A percentile compares a stretch with the other conserved stretches of the same genome.
phyloP scores from a whole-genome alignment of 176 grass and related monocot genomes.

The Oryza rufipogon region DNA sequence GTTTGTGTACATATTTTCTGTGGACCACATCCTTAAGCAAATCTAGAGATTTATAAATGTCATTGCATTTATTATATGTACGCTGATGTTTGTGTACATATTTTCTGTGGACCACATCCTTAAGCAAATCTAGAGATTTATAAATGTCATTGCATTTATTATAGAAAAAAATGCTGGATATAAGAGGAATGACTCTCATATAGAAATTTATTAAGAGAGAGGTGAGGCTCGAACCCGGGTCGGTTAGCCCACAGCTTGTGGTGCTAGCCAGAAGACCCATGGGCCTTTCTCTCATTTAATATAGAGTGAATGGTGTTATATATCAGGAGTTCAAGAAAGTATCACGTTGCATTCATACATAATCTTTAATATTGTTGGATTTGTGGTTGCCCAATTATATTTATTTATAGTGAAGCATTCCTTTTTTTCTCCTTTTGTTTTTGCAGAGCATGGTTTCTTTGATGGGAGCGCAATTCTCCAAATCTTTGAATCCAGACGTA shows the following conservation, averaged over 20 bases:
- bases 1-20: not conserved
- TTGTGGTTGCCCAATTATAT: slow-evolving; percentile 17
- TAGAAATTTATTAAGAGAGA: too few species aligned
- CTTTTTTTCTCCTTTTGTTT: slow-evolving; percentile 14
- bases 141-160: not conserved
- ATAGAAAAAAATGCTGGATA: too few species aligned
- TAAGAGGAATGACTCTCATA: too few species aligned
- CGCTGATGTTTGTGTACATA: not conserved
- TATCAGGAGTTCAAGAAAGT: not conserved
- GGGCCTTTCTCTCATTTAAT: too few species aligned
- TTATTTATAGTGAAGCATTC: not conserved
- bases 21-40: not conserved
- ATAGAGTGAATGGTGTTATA: too few species aligned
- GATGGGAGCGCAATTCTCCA: slow-evolving; percentile 91
- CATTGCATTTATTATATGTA: not conserved
- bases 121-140: not conserved
- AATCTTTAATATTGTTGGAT: not conserved
- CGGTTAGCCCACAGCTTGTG: too few species aligned
- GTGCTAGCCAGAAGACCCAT: too few species aligned
- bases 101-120: not conserved
- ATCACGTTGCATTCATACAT: not conserved
- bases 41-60: not conserved
- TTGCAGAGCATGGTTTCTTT: slow-evolving; percentile 88
- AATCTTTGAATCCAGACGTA: slow-evolving; percentile 63
- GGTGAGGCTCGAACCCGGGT: too few species aligned